A percentile compares a stretch with the other conserved stretches of the same genome.
Conservation (phyloP, 2,329 filamentous ascomycete species). For the Fusarium pininemorale region DNA sequence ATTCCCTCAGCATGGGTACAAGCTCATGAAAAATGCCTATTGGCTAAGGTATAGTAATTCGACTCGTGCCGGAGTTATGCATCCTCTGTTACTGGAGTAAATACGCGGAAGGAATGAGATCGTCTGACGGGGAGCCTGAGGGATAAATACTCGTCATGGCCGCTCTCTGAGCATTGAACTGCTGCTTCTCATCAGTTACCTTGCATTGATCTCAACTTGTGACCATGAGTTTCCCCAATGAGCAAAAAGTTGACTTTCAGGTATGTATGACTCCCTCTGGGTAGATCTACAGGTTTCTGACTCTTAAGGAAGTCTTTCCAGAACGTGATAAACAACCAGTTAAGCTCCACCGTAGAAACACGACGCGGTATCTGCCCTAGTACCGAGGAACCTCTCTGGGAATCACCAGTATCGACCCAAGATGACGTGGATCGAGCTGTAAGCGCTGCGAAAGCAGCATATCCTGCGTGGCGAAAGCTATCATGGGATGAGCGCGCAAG, state of each 20-base stretch:
- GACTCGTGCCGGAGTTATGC: too few relatives aligned
- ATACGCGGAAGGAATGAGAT: not conserved
- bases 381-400: conserved; percentile 46
- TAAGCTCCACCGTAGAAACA: conserved; percentile 26
- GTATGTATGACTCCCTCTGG: not conserved
- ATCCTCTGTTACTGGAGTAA: not conserved
- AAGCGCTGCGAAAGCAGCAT: conserved; percentile 40
- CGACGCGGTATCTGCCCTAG: conserved; percentile 42
- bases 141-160: not conserved
- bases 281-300: accelerated
- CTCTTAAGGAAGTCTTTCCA: not conserved
- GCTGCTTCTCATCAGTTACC: too few relatives aligned
- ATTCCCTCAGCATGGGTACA: not conserved
- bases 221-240: not conserved
- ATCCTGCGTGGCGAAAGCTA: conserved; percentile 43
- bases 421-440: conserved; percentile 46
- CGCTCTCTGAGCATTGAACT: accelerated
- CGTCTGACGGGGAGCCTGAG: not conserved
- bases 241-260: not conserved
- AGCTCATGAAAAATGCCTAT: accelerated
- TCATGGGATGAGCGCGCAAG: conserved; percentile 38
- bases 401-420: conserved; percentile 41
- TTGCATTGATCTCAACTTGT: accelerated
- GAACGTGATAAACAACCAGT: conserved; percentile 48
- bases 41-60: accelerated